Percentiles rank a stretch among this genome's conserved stretches.
phyloP scores from a whole-genome alignment of 2,329 filamentous ascomycete genomes.

The Xylaria digitata region DNA sequence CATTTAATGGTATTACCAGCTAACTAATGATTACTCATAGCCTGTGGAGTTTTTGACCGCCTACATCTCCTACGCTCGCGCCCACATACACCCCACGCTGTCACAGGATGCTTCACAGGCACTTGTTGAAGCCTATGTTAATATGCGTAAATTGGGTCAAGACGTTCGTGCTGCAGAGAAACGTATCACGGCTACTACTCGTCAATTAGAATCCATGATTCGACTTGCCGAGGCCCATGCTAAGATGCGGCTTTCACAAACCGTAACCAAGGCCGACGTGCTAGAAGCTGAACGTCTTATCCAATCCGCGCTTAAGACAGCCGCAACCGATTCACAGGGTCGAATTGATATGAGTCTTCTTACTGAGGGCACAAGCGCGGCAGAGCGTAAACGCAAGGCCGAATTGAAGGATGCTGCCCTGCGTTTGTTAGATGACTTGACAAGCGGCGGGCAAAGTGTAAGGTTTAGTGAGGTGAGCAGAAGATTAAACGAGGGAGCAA shows the following conservation, averaged over 20 bases:
- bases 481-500: constrained; percentile 76
- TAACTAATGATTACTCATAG: constrained; percentile 57
- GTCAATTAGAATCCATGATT: constrained; percentile 98
- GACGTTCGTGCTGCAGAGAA: constrained; percentile 89
- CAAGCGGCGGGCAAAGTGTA: constrained; percentile 73
- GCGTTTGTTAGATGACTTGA: constrained; percentile 82
- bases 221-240: constrained; percentile 95
- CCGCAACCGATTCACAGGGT: constrained; percentile 92
- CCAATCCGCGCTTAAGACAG: constrained; percentile 92
- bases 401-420: constrained; percentile 87
- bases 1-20: neutral
- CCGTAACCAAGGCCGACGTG: constrained; percentile 85
- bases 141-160: constrained; percentile 93
- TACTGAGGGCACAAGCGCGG: constrained; percentile 90
- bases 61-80: constrained; percentile 96
- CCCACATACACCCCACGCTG: constrained; percentile 84
- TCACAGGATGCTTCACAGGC: constrained; percentile 83
- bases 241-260: constrained; percentile 88
- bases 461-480: constrained; percentile 83
- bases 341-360: constrained; percentile 97
- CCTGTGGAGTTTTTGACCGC: constrained; percentile 95
- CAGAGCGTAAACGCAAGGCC: constrained; percentile 83
- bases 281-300: constrained; percentile 92
- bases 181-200: constrained; percentile 95
- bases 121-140: constrained; percentile 87